Conservation (phyloP, 1,139 yeast species). For the Taphrina flavorubra region DNA sequence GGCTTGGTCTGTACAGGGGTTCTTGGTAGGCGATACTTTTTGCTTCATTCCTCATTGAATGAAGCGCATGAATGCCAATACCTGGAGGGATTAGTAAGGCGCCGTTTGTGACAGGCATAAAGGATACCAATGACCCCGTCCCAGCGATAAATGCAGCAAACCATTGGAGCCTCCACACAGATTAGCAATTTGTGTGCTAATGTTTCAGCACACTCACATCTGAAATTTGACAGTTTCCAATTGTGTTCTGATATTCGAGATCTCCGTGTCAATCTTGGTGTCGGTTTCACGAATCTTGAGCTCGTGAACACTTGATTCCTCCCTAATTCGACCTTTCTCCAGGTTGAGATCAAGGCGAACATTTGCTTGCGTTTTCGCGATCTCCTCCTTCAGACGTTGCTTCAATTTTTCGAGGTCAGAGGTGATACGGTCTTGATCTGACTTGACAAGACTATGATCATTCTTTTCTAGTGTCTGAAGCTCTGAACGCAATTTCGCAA, state of each 20-base stretch:
- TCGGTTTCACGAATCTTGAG: constrained; percentile 92
- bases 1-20: no score
- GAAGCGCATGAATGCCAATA: constrained; percentile 38
- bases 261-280: constrained; percentile 92
- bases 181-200: background rate
- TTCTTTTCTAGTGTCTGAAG: constrained; percentile 84
- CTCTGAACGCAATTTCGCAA: constrained; percentile 91
- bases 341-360: constrained; percentile 87
- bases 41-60: constrained; percentile 10
- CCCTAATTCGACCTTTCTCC: constrained; percentile 94
- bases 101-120: background rate
- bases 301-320: constrained; percentile 90
- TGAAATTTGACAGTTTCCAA: constrained; percentile 37
- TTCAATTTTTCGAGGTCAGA: constrained; percentile 86
- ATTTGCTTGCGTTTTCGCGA: constrained; percentile 86
- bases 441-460: constrained; percentile 78
- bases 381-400: constrained; percentile 85
- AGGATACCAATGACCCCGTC: constrained; percentile 25
- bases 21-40: no score
- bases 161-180: constrained; percentile 27
- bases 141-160: constrained; percentile 40
- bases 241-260: constrained; percentile 91
- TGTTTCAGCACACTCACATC: constrained; percentile 3
- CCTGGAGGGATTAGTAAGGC: background rate
- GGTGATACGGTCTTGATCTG: constrained; percentile 83